Evolutionary conservation across 441 rosid species (phyloP), one percentile per base, ranked within the genome.

Genomic region (Caryocar brasiliense): DNA sequence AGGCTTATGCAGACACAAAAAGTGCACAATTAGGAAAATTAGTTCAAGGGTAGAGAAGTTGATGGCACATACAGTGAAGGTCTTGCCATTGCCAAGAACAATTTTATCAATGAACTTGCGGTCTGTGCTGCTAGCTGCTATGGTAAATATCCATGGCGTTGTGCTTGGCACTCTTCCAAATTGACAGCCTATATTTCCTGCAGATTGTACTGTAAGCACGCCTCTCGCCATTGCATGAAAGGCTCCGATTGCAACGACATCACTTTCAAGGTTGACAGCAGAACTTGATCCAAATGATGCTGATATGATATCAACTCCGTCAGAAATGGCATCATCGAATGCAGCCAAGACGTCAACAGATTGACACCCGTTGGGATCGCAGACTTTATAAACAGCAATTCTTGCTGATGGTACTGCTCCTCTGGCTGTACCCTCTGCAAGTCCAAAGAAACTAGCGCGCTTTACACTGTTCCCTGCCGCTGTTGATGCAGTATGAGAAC

Each of bases 281-380:
- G 2, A 0, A 0, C 1, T 5, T 3, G 7, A 7, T 9, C 74
- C 85, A 3, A 74, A 0, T 4, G 86, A 80, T 21, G 58, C 11
- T 1, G 75, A 38, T 17, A 76, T 55, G 14, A 76, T 18, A 38
- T 76, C 75, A 11, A 79, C 85, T 14, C 80, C 80, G 14, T 79
- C 86, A 6, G 76, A 64, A 9, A 77, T 66, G 4, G 81, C 81
- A 56, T 80, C 86, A 11, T 74, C 86, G 13, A 76, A 76, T 0
- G 56, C 80, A 51, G 67, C 48, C 57, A 76, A 25, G 4, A 73
- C 5, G 25, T 46, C 60, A 1, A 27, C 59, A 0, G 17, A 4
- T 3, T 0, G 0, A 43, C 81, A 79, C 0, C 64, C 73, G 1
- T 0, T 0, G 0, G 28, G 1, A 6, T 10, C 12, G 13, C 85